Evolutionary conservation across 495 filamentous ascomycete species (phyloP), one percentile per base, ranked within the genome.

Genomic region (Annulohypoxylon moriforme): DNA sequence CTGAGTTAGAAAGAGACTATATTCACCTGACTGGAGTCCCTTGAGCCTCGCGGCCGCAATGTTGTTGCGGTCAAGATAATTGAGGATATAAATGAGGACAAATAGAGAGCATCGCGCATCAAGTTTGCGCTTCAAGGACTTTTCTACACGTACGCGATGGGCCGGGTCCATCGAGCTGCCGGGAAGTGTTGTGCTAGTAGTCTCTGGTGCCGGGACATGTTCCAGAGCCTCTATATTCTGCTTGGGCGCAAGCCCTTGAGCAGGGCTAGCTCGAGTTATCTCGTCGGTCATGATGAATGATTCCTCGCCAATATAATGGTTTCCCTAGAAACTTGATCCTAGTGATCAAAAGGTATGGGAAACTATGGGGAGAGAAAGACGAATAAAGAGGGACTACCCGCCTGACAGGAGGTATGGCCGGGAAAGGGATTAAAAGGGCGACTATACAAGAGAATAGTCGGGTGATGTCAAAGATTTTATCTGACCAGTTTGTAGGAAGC

Each of bases 61-160:
- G 73, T 85, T 85, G 70, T 85, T 84, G 20, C 92, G 83, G 77
- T 94, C 92, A 49, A 94, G 80, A 77, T 94, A 94, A 75, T 93
- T 94, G 76, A 94, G 83, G 75, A 94, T 91, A 76, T 93, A 94
- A 60, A 85, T 84, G 52, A 85, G 60, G 33, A 85, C 77, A 59
- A 86, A 83, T 18, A 81, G 63, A 38, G 73, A 73, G 69, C 81
- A 83, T 40, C 81, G 80, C 49, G 71, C 58, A 60, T 83, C 81
- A n/a, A 83, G 79, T 61, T 83, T 83, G 65, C 80, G 79, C 70
- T 78, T 78, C 57, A 83, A 59, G 3, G 74, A 76, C 73, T 79
- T 82, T 66, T 83, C 81, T 42, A 83, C 77, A 13, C 59, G 64
- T 16, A 52, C 60, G 24, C 81, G 81, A 14, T 71, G 78, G n/a